Base-by-base conservation (phyloP, 192 early-diverging fungal genomes). In the Podila horticola region DNA sequence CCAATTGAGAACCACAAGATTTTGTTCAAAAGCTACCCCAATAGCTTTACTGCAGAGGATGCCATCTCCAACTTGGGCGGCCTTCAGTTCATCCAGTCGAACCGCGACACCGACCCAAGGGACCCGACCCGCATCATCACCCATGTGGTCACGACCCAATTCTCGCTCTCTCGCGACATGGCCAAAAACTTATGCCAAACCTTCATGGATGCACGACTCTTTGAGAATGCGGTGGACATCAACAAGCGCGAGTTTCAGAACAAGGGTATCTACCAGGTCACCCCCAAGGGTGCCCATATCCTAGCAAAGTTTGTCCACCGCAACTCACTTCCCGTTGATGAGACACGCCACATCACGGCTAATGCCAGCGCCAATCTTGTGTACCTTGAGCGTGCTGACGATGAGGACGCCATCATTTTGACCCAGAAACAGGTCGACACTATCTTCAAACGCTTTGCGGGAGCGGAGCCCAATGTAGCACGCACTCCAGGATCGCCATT, bases 141-240 rank as follows among this genome's bases (percentile, higher is more conserved):
- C 9, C 87, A 85, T 15, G 87, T 88, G 0, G 85, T 84, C 11
- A 90, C 88, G 5, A 90, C 89, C 3, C 88, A 88, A 12, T 89
- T 90, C 59, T 88, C 84, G 13, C 86, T 90, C 77, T 81, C 85
- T 15, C 51, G 76, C 30, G 88, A 89, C 34, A 88, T 90, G 88
- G 87, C 88, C 45, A 88, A 86, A 58, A 85, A 74, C 50, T 63
- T 90, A 0, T 85, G 84, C 52, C 83, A 87, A 55, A 81, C 86
- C n/a, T 89, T 90, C 41, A 74, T 90, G 69, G 84, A 86, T 22
- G 85, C 89, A 10, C 77, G 84, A 17, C 67, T 88, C 15, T 76
- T 86, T 50, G 85, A 84, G 51, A 83, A 81, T 24, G 75, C 83
- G 5, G 38, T 72, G 0, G 89, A 90, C 50, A 72, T 86, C 11